Percentiles rank a stretch among this genome's conserved stretches.
Evolutionary conservation across 2,329 filamentous ascomycete genomes (phyloP).

Genomic region (Emericellopsis atlantica): DNA sequence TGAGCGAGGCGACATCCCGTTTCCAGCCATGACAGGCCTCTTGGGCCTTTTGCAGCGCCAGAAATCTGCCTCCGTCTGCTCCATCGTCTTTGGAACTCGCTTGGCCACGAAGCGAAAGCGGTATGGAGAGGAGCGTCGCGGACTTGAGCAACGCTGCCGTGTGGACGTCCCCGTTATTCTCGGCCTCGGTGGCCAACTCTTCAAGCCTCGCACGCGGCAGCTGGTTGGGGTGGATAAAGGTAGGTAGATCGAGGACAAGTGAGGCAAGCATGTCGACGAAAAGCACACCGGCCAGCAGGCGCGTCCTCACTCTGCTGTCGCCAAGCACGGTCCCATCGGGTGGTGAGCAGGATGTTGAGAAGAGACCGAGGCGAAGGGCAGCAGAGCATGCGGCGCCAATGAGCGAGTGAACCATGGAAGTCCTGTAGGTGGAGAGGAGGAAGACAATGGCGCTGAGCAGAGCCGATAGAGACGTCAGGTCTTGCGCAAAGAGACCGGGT

Average conservation of each 20-base stretch:
- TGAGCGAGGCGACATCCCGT: slow-evolving; percentile 1
- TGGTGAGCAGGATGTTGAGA: not conserved
- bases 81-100: not conserved
- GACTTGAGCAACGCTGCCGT: slow-evolving; percentile 2
- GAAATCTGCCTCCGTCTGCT: not conserved
- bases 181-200: not conserved
- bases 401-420: not conserved
- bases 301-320: not conserved
- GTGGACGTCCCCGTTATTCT: not conserved
- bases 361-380: slow-evolving; percentile 2
- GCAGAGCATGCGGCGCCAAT: slow-evolving; percentile 2
- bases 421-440: not conserved
- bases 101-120: not conserved
- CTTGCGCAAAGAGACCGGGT: not conserved
- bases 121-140: not conserved
- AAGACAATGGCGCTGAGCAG: not conserved
- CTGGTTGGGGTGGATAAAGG: not conserved
- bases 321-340: not conserved
- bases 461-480: not conserved
- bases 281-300: not conserved
- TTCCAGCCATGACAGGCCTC: slow-evolving; percentile 2
- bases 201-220: not conserved
- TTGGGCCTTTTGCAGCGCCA: not conserved
- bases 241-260: slow-evolving; percentile 3
- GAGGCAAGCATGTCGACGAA: slow-evolving; percentile 1